Evolutionary conservation across 441 rosid genomes (phyloP).

Genomic region (Gossypium davidsonii): DNA sequence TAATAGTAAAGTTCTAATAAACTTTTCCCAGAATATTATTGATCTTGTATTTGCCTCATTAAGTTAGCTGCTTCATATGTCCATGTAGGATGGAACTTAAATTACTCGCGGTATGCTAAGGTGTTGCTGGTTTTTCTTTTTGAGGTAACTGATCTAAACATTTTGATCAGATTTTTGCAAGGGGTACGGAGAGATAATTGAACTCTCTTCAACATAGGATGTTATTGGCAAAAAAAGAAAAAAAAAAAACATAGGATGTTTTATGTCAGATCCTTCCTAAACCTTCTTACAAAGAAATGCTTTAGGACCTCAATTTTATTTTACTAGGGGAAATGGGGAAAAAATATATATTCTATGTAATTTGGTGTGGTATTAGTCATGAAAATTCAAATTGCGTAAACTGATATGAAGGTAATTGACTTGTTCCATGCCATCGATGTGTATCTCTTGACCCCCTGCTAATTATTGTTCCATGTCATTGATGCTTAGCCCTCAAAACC

Average conservation of each 20-base stretch:
- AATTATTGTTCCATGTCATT: background rate
- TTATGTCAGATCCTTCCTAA: background rate
- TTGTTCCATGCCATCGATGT: background rate
- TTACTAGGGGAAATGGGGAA: background rate
- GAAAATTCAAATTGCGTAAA: background rate
- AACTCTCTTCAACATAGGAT: background rate
- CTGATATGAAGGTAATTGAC: background rate
- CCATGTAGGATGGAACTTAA: slow-evolving; percentile 26
- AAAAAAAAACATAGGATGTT: background rate
- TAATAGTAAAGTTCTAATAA: background rate
- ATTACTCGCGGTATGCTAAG: slow-evolving; percentile 24
- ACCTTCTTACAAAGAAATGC: background rate
- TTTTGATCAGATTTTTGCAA: slow-evolving; percentile 21
- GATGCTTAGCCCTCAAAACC: background rate
- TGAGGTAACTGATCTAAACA: slow-evolving; percentile 28
- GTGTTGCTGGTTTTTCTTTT: slow-evolving; percentile 27
- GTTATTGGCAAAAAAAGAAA: background rate
- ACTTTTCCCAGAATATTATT: background rate
- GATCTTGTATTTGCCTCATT: slow-evolving; percentile 3
- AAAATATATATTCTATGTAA: background rate
- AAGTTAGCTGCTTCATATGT: slow-evolving; percentile 24
- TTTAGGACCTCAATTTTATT: background rate
- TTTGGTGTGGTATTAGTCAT: background rate
- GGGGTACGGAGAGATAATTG: slow-evolving; percentile 9
- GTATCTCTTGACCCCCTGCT: background rate